phyloP scores from a whole-genome alignment of 352 stramenopile genomes.

The Globisporangium middletonii region DNA sequence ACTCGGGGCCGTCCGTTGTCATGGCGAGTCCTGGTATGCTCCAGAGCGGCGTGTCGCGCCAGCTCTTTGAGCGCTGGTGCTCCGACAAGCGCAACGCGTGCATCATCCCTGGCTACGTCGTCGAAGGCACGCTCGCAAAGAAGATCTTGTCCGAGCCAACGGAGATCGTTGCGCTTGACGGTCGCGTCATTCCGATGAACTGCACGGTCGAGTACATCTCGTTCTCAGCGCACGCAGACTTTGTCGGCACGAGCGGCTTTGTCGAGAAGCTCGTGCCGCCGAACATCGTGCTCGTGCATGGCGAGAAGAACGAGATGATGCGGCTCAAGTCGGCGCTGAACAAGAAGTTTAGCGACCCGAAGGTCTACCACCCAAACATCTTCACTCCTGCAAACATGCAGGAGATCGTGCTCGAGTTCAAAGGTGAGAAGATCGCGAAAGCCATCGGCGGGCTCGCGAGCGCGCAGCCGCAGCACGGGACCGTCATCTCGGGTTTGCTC shows the following conservation, averaged over 20 bases:
- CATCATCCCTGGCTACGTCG: conserved; percentile 98
- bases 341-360: conserved; percentile 88
- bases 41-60: conserved; percentile 95
- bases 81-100: conserved; percentile 97
- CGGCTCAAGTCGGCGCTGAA: conserved; percentile 90
- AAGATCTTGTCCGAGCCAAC: conserved; percentile 95
- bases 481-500: conserved; percentile 73
- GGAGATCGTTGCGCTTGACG: conserved; percentile 93
- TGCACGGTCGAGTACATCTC: conserved; percentile 96
- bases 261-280: conserved; percentile 92
- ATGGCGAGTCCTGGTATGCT: conserved; percentile 99
- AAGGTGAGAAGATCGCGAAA: conserved; percentile 86
- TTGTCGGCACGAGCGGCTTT: conserved; percentile 95
- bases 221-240: conserved; percentile 97
- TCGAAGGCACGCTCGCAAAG: conserved; percentile 97
- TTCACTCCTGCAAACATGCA: conserved; percentile 85
- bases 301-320: conserved; percentile 98
- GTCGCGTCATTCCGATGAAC: conserved; percentile 92
- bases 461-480: conserved; percentile 72
- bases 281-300: conserved; percentile 95
- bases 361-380: conserved; percentile 77
- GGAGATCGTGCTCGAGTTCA: conserved; percentile 84
- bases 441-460: conserved; percentile 70
- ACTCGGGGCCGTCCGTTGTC: conserved; percentile 97
- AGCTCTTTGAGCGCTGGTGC: conserved; percentile 98